phyloP scores from a whole-genome alignment of 2,329 filamentous ascomycete genomes.

The Botrytis fabae region DNA sequence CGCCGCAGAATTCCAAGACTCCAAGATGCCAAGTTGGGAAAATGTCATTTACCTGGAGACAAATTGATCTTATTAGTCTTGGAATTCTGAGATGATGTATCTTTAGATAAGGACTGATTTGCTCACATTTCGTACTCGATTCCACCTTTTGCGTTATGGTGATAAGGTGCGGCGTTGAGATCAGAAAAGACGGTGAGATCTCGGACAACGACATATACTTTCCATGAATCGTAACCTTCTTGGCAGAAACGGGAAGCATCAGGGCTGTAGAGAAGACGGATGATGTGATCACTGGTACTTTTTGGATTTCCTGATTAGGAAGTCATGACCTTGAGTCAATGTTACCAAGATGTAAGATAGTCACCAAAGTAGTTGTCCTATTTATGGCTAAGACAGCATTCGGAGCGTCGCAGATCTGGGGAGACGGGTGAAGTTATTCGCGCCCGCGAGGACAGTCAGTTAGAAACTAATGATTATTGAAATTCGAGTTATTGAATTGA shows the following conservation, averaged over 20 bases:
- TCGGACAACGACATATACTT: neutral
- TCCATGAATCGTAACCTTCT: neutral
- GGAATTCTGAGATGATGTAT: neutral
- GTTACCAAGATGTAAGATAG: neutral
- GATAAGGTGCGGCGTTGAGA: neutral
- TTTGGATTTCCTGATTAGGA: neutral
- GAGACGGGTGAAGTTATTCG: too few relatives aligned
- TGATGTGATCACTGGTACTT: neutral
- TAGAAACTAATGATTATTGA: neutral
- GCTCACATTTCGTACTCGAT: neutral
- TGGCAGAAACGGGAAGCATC: constrained; percentile 6
- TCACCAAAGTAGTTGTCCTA: neutral
- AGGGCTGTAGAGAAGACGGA: neutral
- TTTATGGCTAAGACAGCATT: neutral
- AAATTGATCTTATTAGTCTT: constrained; percentile 2
- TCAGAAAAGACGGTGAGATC: neutral
- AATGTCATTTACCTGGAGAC: neutral
- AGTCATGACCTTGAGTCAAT: neutral
- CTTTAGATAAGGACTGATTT: constrained; percentile 6
- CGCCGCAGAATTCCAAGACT: constrained; percentile 2
- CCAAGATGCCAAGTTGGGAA: constrained; percentile 9
- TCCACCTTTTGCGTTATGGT: neutral
- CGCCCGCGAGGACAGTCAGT: neutral
- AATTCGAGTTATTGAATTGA: neutral
- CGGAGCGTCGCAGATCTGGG: neutral